phyloP scores from a whole-genome alignment of 164 flowering plant species.

The Paratinospora sagittata region DNA sequence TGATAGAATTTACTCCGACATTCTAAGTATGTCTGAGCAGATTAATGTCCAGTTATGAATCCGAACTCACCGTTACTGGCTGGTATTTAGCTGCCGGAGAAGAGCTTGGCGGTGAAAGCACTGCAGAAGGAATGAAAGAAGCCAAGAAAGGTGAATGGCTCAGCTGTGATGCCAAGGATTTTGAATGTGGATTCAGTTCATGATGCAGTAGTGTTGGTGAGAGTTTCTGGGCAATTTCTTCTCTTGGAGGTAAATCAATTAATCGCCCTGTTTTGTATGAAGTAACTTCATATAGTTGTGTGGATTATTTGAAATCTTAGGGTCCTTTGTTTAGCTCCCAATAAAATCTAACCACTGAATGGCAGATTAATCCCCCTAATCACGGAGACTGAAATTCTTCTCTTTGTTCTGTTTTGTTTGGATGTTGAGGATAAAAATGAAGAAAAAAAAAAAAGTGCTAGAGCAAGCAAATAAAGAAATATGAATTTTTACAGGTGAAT shows the following conservation, averaged over 20 bases:
- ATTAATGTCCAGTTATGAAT: constrained; percentile 43
- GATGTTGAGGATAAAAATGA: no score
- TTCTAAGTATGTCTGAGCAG: constrained; percentile 46
- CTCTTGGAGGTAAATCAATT: neutral
- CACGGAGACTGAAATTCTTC: neutral
- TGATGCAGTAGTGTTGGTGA: neutral
- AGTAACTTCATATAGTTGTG: neutral
- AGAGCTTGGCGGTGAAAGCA: neutral
- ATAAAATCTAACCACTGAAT: neutral
- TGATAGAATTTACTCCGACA: constrained; percentile 55
- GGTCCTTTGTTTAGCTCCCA: neutral
- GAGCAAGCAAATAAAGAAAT: no score
- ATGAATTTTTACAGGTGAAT: no score
- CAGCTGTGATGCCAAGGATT: neutral
- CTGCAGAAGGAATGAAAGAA: neutral
- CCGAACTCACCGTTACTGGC: no score
- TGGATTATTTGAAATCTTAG: no score
- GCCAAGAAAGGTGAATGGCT: neutral
- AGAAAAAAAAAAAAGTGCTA: no score
- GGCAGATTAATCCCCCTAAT: neutral
- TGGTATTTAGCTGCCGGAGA: no score
- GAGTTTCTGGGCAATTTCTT: neutral
- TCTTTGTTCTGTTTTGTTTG: neutral
- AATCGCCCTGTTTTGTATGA: neutral
- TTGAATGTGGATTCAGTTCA: neutral